Evolutionary conservation across 208 protist genomes (phyloP).

Genomic region (Polymyxa betae): DNA sequence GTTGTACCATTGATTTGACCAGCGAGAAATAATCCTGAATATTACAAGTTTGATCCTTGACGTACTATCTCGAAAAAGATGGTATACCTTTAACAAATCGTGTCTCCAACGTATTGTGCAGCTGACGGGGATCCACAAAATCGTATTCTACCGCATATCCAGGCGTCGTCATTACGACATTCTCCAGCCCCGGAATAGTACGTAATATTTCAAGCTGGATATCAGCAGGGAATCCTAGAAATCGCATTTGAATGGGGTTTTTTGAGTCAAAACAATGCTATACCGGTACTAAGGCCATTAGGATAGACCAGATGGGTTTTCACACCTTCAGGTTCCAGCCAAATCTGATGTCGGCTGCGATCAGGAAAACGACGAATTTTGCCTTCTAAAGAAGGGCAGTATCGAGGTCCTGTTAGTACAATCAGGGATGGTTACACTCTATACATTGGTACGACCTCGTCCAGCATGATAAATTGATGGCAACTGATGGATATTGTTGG

Average conservation of each 20-base stretch:
- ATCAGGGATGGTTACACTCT: background rate
- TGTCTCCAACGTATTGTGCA: slow-evolving; percentile 59
- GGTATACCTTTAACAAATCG: background rate
- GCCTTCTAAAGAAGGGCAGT: slow-evolving; percentile 62
- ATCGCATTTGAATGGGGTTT: background rate
- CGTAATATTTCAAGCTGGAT: slow-evolving; percentile 43
- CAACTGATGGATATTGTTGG: slow-evolving; percentile 15
- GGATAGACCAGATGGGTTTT: slow-evolving; percentile 60
- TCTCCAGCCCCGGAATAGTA: slow-evolving; percentile 58
- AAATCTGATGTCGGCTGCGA: slow-evolving; percentile 51
- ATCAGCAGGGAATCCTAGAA: slow-evolving; percentile 31
- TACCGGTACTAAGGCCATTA: slow-evolving; percentile 59
- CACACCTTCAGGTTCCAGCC: slow-evolving; percentile 66
- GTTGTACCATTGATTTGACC: slow-evolving; percentile 67
- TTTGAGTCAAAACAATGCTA: background rate
- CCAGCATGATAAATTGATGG: slow-evolving; percentile 46
- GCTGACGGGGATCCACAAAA: slow-evolving; percentile 76
- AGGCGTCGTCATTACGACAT: slow-evolving; percentile 55
- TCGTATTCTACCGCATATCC: slow-evolving; percentile 82
- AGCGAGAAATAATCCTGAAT: slow-evolving; percentile 61
- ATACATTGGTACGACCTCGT: background rate
- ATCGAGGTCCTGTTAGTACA: slow-evolving; percentile 44
- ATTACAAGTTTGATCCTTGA: background rate
- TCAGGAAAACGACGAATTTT: slow-evolving; percentile 63
- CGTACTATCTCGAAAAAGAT: background rate